Conservation (phyloP, 768 basidiomycete species). For the Pisolithus tinctorius region DNA sequence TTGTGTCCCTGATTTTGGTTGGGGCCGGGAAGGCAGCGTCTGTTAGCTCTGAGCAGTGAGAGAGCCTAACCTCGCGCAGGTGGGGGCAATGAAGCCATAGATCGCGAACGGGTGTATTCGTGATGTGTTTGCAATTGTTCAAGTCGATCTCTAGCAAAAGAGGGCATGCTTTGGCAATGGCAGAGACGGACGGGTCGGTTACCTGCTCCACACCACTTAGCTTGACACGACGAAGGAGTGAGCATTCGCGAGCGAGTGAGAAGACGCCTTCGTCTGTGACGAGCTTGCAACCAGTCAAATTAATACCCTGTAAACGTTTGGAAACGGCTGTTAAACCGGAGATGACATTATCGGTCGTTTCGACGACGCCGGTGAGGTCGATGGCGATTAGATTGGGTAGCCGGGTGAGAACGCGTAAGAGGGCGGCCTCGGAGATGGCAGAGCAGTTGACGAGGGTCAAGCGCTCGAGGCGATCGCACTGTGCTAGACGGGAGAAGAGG, state of each 20-base stretch:
- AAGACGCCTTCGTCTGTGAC: slow-evolving; percentile 75
- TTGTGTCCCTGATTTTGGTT: slow-evolving; percentile 33
- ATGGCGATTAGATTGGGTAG: slow-evolving; percentile 79
- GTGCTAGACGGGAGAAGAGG: slow-evolving; percentile 60
- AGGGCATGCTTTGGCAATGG: slow-evolving; percentile 72
- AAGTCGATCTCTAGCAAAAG: slow-evolving; percentile 93
- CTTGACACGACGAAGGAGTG: slow-evolving; percentile 83
- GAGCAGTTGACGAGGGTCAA: slow-evolving; percentile 81
- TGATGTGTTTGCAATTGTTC: slow-evolving; percentile 71
- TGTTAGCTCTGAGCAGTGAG: slow-evolving; percentile 70
- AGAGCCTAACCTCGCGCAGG: slow-evolving; percentile 88
- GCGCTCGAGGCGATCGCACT: slow-evolving; percentile 79
- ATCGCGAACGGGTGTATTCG: slow-evolving; percentile 71
- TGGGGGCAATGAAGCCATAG: slow-evolving; percentile 75
- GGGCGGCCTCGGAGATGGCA: slow-evolving; percentile 54
- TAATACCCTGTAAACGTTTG: slow-evolving; percentile 83
- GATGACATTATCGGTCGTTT: slow-evolving; percentile 67
- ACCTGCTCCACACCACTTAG: slow-evolving; percentile 69
- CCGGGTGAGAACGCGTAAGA: slow-evolving; percentile 57
- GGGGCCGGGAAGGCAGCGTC: slow-evolving; percentile 83
- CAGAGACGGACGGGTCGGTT: slow-evolving; percentile 70
- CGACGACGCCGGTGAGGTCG: slow-evolving; percentile 70
- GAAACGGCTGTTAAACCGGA: slow-evolving; percentile 64
- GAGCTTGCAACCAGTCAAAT: slow-evolving; percentile 74
- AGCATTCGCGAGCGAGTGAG: slow-evolving; percentile 69